A percentile compares a stretch with the other conserved stretches of the same genome.
Evolutionary conservation across 192 early-diverging fungal genomes (phyloP).

Genomic region (Backusella sp.): DNA sequence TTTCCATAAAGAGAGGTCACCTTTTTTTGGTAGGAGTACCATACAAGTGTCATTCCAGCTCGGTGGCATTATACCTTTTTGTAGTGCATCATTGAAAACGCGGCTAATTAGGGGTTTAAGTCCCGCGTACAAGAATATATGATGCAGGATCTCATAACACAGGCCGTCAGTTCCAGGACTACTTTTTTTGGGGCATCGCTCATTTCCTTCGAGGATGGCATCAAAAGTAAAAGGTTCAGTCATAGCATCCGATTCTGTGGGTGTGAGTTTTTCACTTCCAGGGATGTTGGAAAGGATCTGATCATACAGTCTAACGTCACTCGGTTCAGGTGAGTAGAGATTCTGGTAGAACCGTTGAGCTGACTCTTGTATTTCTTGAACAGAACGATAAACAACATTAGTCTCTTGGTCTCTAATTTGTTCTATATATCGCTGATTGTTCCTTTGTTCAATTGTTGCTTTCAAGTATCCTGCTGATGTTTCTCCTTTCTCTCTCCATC

Average conservation of each 20-base stretch:
- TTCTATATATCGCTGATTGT: background rate
- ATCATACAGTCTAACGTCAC: background rate
- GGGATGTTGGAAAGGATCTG: background rate
- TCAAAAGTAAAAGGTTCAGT: background rate
- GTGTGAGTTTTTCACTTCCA: background rate
- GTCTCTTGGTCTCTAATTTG: too few species aligned
- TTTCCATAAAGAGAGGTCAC: slow-evolving; percentile 11
- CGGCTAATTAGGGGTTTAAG: background rate
- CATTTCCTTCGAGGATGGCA: background rate
- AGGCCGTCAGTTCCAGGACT: slow-evolving; percentile 19
- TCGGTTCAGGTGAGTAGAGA: slow-evolving; percentile 13
- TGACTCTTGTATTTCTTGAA: background rate
- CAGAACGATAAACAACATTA: too few species aligned
- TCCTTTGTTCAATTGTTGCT: background rate
- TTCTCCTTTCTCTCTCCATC: background rate
- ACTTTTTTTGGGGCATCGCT: background rate
- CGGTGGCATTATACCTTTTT: background rate
- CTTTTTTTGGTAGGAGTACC: slow-evolving; percentile 31
- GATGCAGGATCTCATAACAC: slow-evolving; percentile 4
- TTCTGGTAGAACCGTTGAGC: background rate
- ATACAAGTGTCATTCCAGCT: slow-evolving; percentile 13
- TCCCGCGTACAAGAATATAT: background rate
- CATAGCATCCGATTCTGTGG: background rate
- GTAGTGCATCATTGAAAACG: background rate
- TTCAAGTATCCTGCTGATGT: slow-evolving; percentile 4